Conservation (phyloP, 2,329 filamentous ascomycete species). For the Fusarium xylarioides region DNA sequence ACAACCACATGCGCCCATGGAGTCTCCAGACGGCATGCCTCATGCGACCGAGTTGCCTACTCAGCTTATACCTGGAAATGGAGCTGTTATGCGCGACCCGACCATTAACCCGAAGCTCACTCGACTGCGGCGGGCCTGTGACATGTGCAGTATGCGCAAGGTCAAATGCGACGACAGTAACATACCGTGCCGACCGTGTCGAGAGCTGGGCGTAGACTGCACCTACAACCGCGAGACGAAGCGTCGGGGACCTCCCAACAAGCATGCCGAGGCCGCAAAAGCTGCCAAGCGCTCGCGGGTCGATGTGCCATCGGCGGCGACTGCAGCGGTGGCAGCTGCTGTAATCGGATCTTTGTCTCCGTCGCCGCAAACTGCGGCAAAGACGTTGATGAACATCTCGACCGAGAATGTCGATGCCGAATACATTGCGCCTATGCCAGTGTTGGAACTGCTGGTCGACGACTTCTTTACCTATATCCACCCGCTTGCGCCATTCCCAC, state of each 20-base stretch:
- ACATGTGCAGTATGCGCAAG: conserved; percentile 70
- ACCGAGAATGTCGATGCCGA: conserved; percentile 64
- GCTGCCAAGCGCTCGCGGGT: conserved; percentile 59
- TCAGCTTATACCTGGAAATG: conserved; percentile 38
- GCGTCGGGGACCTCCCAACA: conserved; percentile 67
- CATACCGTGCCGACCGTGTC: conserved; percentile 66
- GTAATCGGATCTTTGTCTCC: conserved; percentile 48
- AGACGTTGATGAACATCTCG: conserved; percentile 59
- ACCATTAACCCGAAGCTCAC: conserved; percentile 61
- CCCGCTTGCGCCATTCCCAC: conserved; percentile 79
- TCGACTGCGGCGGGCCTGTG: conserved; percentile 66
- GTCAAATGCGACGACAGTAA: conserved; percentile 68
- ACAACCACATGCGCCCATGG: conserved; percentile 26
- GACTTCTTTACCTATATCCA: conserved; percentile 88
- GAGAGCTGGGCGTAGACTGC: conserved; percentile 66
- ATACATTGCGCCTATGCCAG: conserved; percentile 74
- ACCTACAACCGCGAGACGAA: conserved; percentile 67
- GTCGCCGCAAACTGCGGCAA: conserved; percentile 58
- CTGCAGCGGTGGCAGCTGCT: conserved; percentile 20
- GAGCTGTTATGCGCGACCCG: conserved; percentile 49
- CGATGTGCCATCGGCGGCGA: conserved; percentile 43
- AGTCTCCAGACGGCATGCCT: conserved; percentile 27
- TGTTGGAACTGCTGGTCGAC: conserved; percentile 75
- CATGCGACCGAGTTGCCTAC: conserved; percentile 35
- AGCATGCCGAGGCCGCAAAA: conserved; percentile 65